Conservation (phyloP, 192 early-diverging fungal genomes). For the Linnemannia exigua region DNA sequence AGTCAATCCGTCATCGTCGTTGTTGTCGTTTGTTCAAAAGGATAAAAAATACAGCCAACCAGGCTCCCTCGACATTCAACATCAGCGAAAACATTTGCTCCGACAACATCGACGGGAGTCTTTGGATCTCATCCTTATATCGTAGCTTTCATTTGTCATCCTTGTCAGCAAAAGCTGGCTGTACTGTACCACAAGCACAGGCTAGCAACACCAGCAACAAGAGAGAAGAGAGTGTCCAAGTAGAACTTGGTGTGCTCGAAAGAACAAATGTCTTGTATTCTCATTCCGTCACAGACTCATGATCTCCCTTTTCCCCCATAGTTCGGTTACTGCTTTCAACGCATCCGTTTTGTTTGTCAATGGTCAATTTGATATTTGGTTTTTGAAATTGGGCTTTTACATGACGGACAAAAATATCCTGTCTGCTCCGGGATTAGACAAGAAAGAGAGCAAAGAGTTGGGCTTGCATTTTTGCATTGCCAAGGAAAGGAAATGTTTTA, state of each 20-base stretch:
- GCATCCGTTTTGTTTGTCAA: neutral
- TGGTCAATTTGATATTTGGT: neutral
- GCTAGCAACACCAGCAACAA: neutral
- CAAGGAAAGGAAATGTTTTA: neutral
- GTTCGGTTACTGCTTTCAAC: conserved; percentile 8
- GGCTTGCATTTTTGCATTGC: conserved; percentile 2
- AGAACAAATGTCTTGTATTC: neutral
- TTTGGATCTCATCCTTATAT: too few relatives aligned
- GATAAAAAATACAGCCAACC: neutral
- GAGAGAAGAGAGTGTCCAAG: neutral
- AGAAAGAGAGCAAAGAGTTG: neutral
- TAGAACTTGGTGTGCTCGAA: conserved; percentile 10
- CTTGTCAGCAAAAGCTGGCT: neutral
- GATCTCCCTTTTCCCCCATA: neutral
- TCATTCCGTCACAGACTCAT: conserved; percentile 2
- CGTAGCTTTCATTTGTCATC: neutral
- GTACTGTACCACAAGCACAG: neutral
- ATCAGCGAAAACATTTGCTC: neutral
- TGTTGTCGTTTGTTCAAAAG: neutral
- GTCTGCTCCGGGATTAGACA: neutral
- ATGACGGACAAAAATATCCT: neutral
- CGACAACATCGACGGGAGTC: neutral
- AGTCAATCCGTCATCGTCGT: neutral
- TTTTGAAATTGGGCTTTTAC: neutral
- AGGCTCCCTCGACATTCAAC: neutral